A percentile compares a stretch with the other conserved stretches of the same genome.
Conservation (phyloP, 495 filamentous ascomycete species). For the Hyaloscypha finlandica region DNA sequence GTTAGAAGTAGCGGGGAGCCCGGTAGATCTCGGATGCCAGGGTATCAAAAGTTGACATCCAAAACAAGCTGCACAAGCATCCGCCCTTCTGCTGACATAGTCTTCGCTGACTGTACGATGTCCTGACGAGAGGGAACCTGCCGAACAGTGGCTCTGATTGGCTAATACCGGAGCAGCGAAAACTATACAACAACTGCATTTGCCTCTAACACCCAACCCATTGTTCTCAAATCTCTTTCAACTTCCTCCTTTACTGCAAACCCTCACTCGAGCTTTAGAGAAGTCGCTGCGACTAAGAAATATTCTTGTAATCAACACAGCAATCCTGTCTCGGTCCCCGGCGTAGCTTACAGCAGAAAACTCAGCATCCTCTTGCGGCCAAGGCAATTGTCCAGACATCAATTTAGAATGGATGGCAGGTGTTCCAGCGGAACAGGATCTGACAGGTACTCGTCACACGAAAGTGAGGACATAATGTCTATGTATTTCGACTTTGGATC, state of each 20-base stretch:
- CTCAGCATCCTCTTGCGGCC: background rate
- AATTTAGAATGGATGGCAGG: background rate
- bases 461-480: conserved; percentile 1
- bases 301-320: background rate
- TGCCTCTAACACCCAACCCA: background rate
- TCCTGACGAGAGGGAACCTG: background rate
- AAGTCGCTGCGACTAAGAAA: background rate
- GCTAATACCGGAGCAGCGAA: background rate
- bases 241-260: background rate
- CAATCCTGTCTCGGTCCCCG: background rate
- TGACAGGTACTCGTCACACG: background rate
- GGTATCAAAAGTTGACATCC: background rate
- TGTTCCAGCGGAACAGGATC: background rate
- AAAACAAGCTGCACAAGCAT: background rate
- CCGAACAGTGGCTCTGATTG: background rate
- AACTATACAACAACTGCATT: background rate
- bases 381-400: background rate
- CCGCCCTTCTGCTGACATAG: background rate
- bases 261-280: background rate
- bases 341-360: background rate
- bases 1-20: background rate
- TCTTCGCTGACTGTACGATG: background rate
- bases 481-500: conserved; percentile 17
- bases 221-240: background rate
- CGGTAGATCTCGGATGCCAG: background rate